Evolutionary conservation across 805 yeast species (phyloP), one percentile per base, ranked within the genome.

Genomic region (Isabelozyma rhagii): DNA sequence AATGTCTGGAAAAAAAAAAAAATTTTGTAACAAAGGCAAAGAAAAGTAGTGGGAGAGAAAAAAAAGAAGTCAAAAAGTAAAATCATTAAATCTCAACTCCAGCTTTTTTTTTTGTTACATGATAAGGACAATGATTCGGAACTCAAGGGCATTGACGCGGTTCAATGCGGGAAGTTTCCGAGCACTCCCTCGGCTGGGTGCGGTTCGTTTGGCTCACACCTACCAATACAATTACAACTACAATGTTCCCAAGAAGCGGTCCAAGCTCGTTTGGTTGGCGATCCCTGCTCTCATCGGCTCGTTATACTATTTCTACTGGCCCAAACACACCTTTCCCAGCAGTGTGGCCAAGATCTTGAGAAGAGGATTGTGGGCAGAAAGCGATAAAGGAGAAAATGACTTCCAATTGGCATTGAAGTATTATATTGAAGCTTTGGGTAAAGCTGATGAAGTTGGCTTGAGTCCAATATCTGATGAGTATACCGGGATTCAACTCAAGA

Each of bases 401-500:
- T 86, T 80, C 66, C 74, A 78, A 47, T 71, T 81, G 52, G 96
- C 97, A 0, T 71, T 90, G 51, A 78, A 79, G 50, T 75, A 78
- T 57, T 93, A 92, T 66, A 77, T 89, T 42, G 85, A 85, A 54
- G 96, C 96, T 0, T 68, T 91, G 27, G 75, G 81, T 28, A 77
- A 80, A 53, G 85, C 90, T 39, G 78, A 83, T 38, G 70, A 75
- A 27, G 67, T 82, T 43, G 76, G 75, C 0, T 63, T 89, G 69
- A 79, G 81, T 53, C 78, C 78, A 9, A 57, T 87, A 31, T 75
- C 82, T 49, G 94, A 89, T 60, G 93, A 88, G 60, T 92, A 88
- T 64, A 92, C 97, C 0, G 97, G 97, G 0, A 81, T 93, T 47
- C 96, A 92, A 60, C 74, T 93, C 64, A 89, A 92, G 60, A 72